Evolutionary conservation across 495 filamentous ascomycete species (phyloP).

Genomic region (Xylaria sp.): DNA sequence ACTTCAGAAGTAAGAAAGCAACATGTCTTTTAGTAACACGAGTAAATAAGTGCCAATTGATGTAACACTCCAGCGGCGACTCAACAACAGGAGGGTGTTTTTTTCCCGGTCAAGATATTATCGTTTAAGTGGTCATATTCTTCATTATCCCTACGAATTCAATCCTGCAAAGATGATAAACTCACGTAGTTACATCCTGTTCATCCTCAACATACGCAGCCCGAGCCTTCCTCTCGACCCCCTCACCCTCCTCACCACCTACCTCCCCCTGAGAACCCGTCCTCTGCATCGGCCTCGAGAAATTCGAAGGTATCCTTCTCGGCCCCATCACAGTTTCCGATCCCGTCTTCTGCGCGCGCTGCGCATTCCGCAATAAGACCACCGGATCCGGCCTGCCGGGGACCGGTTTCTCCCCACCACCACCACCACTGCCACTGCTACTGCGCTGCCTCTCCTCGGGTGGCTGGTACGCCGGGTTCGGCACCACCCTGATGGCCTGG

Average conservation of each 20-base stretch:
- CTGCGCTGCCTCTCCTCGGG: neutral
- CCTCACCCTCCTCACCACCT: neutral
- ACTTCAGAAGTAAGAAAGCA: neutral
- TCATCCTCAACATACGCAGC: slow-evolving; percentile 2
- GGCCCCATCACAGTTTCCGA: neutral
- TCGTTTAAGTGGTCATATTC: neutral
- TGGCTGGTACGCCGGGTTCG: slow-evolving; percentile 32
- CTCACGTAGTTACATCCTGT: neutral
- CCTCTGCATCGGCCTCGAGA: slow-evolving; percentile 22
- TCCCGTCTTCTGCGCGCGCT: slow-evolving; percentile 16
- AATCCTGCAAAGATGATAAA: neutral
- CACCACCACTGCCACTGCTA: too few species aligned
- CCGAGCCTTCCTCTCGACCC: neutral
- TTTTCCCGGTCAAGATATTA: too few species aligned
- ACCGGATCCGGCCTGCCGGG: slow-evolving; percentile 14
- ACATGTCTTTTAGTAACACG: too few species aligned
- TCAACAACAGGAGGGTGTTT: too few species aligned
- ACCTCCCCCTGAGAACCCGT: neutral
- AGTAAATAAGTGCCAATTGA: too few species aligned
- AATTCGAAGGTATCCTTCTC: slow-evolving; percentile 25
- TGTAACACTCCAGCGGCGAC: too few species aligned
- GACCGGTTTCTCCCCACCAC: neutral
- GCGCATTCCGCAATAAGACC: neutral
- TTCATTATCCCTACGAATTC: neutral
- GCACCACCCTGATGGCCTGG: slow-evolving; percentile 38